Conservation (phyloP, 1,139 yeast species). For the Williopsis jadinii region DNA sequence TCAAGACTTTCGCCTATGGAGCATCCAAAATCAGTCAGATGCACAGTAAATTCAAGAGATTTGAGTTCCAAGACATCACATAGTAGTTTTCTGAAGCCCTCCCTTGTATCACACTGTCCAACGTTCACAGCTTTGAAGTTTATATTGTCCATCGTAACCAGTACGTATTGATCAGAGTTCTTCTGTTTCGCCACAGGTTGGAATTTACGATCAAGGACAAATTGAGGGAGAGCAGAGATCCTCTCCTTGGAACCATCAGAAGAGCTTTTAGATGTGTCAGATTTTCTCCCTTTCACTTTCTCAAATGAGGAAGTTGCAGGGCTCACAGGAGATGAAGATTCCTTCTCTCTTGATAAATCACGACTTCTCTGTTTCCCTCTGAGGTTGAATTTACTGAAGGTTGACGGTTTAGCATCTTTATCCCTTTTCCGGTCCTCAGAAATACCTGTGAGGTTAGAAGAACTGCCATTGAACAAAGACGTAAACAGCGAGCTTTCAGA, state of each 20-base stretch:
- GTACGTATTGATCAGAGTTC: conserved; percentile 29
- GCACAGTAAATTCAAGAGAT: conserved; percentile 42
- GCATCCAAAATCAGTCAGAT: conserved; percentile 66
- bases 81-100: conserved; percentile 33
- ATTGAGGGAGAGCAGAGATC: not conserved
- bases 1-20: conserved; percentile 56
- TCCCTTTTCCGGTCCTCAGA: conserved; percentile 5
- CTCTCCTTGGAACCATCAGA: not conserved
- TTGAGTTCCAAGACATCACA: conserved; percentile 35
- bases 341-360: conserved; percentile 5
- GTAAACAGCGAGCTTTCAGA: conserved; percentile 42
- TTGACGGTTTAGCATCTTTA: conserved; percentile 24
- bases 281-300: not conserved
- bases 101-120: conserved; percentile 26
- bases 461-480: conserved; percentile 24
- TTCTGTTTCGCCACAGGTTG: conserved; percentile 26
- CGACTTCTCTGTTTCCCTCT: conserved; percentile 9
- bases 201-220: conserved; percentile 24
- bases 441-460: conserved; percentile 19
- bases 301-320: conserved; percentile 5
- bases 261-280: not conserved
- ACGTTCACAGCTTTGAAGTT: conserved; percentile 43
- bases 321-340: conserved; percentile 13
- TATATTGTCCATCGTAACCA: conserved; percentile 56
- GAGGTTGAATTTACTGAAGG: conserved; percentile 24